Evolutionary conservation across 2,329 filamentous ascomycete genomes (phyloP), one percentile per base, ranked within the genome.

Genomic region (Penicillium sp.): DNA sequence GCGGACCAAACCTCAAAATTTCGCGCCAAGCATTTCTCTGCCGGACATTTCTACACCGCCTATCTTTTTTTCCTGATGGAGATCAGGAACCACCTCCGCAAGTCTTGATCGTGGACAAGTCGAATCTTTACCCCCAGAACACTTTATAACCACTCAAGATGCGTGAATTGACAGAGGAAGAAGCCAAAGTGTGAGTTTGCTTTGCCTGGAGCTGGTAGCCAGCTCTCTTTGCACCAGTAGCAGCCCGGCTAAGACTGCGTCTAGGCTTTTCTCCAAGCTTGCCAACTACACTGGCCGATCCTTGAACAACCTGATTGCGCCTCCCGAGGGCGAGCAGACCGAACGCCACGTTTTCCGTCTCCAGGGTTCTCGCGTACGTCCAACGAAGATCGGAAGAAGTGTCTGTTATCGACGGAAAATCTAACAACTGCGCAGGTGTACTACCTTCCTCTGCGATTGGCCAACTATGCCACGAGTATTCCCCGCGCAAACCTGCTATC

Each of bases 261-360:
- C 80, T 10, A 75, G 51, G 50, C 56, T 67, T 19, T 64, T 68
- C 42, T 44, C 53, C 72, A 97, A 98, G 83, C 88, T 99, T 44
- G 95, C 95, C 61, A 91, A 93, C 78, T 99, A 98, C 83, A 95
- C 91, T 26, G 93, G 93, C 69, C 87, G 86, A 72, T 93, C 91
- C 19, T 86, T 97, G 70, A 94, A 93, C 79, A 89, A 92, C 78
- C 86, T 97, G 69, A 92, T 94, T 71, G 87, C 89, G 53, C 89
- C 90, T 10, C 82, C 91, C 64, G 86, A 85, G 71, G 86, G 88
- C 65, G 84, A 85, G 33, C 73, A 90, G 79, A 86, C 88, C 64
- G 91, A 95, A 78, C 89, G 92, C 73, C 90, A 92, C 79, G 92
- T 96, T 65, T 96, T 97, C 79, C 90, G 92, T 59, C 84, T 96